These are phyloP conservation scores for Collybia mongolica DNA, from an alignment of 768 basidiomycete genomes.

Conservation along the genomic window DNA sequence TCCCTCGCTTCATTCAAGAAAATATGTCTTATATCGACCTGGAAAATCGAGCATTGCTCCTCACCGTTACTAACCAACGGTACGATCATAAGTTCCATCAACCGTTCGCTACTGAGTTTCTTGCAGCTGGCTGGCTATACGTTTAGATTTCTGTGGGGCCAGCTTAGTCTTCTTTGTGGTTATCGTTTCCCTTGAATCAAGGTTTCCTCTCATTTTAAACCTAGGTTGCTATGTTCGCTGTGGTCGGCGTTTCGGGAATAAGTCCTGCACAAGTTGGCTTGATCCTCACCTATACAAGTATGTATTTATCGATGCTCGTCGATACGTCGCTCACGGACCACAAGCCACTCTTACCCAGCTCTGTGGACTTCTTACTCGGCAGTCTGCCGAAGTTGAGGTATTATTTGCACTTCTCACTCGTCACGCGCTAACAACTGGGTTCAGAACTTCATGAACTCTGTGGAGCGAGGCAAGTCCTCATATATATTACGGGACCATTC, in stretches of 20 bases:
- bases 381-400: slow-evolving; percentile 66
- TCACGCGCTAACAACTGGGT: not conserved
- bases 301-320: slow-evolving; percentile 7
- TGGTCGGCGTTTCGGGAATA: slow-evolving; percentile 52
- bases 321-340: not conserved
- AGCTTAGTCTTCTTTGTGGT: slow-evolving; percentile 54
- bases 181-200: not conserved
- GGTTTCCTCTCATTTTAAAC: not conserved
- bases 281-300: slow-evolving; percentile 66
- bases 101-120: not conserved
- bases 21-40: slow-evolving; percentile 71
- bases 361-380: slow-evolving; percentile 53
- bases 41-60: slow-evolving; percentile 68
- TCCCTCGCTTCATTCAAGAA: slow-evolving; percentile 57
- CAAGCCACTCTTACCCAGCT: slow-evolving; percentile 51
- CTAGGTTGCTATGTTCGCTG: slow-evolving; percentile 66
- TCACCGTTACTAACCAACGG: slow-evolving; percentile 69
- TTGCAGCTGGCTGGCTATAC: slow-evolving; percentile 64
- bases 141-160: slow-evolving; percentile 69
- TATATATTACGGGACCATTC: not conserved
- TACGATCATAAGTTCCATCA: slow-evolving; percentile 14
- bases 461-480: slow-evolving; percentile 46
- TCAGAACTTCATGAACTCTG: slow-evolving; percentile 66
- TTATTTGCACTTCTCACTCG: slow-evolving; percentile 3
- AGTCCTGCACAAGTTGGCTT: slow-evolving; percentile 71